A percentile compares a stretch with the other conserved stretches of the same genome.
phyloP scores from a whole-genome alignment of 768 basidiomycete genomes.

The Filobasidium wieringae region DNA sequence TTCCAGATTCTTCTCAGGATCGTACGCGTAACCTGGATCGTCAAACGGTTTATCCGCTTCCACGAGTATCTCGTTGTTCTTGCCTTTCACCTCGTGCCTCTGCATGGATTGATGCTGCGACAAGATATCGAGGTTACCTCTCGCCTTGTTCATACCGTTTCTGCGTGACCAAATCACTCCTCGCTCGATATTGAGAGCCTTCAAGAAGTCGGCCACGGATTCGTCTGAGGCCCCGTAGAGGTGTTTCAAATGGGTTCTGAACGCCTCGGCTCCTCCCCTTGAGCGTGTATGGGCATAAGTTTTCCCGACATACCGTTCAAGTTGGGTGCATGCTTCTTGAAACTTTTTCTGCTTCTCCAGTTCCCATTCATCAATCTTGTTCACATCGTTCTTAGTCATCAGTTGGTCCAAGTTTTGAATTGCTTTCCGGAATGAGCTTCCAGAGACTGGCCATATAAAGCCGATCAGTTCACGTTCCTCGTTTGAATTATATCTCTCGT shows the following conservation, averaged over 20 bases:
- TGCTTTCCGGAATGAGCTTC: background rate
- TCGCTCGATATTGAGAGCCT: background rate
- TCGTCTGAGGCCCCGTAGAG: background rate
- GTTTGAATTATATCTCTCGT: no score
- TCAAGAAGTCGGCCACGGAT: background rate
- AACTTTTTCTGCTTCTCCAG: background rate
- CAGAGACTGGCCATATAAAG: no score
- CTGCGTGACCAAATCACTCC: background rate
- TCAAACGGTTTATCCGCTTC: background rate
- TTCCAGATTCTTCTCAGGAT: background rate
- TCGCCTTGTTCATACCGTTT: background rate
- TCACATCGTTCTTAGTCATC: background rate
- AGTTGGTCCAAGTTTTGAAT: background rate
- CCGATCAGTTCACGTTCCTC: no score
- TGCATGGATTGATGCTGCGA: background rate
- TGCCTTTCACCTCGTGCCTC: background rate
- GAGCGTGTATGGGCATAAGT: background rate
- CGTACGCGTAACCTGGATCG: background rate
- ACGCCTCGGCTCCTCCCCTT: background rate
- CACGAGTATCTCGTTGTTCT: background rate
- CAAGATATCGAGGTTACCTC: background rate
- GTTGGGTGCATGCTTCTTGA: background rate
- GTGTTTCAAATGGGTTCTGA: background rate
- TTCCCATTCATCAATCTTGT: background rate
- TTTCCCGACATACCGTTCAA: background rate